Base-by-base conservation (phyloP, 75 land plant species). In the Isoetes taiwanensis region DNA sequence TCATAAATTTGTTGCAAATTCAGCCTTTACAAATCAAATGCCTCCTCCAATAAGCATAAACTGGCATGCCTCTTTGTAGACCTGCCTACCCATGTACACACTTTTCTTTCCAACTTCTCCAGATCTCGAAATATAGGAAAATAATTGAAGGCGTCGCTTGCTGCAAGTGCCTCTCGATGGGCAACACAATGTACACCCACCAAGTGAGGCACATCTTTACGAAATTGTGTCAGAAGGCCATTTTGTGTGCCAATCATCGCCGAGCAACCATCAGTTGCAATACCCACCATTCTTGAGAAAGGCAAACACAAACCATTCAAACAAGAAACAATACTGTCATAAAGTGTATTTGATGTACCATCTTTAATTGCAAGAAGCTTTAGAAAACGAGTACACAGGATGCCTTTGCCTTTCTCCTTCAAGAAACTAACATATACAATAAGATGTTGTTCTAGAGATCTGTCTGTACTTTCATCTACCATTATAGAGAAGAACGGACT, bases 391-490 rank as follows among this genome's bases (percentile, higher is more conserved):
- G 56, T n/a, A 21, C 20, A 23, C 23, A 17, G 64, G 1, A 33
- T 25, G 34, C 37, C 56, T 21, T 29, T 29, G 24, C 64, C 58
- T 50, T 62, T 17, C 11, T 8, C 2, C 17, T 39, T 26, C 52
- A 63, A 30, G 54, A 24, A 63, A 27, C 37, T 29, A 21, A 2
- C 60, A 54, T 63, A 63, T 25, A 42, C 61, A 11, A 52, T 32
- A 41, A 62, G 46, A 14, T 62, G 57, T 50, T 48, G 29, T 27
- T 62, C 58, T 28, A 52, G 17, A 34, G 57, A 19, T 4, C 58
- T 12, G 19, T 54, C 41, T 19, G 59, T 35, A 23, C 38, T 30
- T 48, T 63, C 65, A 63, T 63, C 58, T n/a, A 63, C 24, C 61
- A 63, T 54, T 11, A 63, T 30, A 11, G 43, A 54, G 29, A 54